These are phyloP conservation scores for Baorangia bicolor DNA, from an alignment of 768 basidiomycete genomes.

Conservation along the genomic window DNA sequence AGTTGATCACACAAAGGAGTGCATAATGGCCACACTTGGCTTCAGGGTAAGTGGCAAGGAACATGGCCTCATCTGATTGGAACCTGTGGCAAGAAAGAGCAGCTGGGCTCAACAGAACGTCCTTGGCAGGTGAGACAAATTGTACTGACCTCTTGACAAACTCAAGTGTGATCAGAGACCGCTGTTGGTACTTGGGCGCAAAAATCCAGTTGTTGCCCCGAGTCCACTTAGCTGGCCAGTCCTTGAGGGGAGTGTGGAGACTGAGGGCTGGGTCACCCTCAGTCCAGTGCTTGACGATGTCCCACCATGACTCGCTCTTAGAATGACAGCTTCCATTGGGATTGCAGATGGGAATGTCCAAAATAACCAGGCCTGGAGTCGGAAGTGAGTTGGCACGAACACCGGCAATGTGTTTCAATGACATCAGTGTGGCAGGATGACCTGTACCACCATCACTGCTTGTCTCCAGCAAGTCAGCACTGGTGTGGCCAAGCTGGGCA, in stretches of 20 bases:
- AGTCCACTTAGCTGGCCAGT: not conserved
- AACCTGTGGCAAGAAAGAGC: too few species aligned
- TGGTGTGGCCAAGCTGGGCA: too few species aligned
- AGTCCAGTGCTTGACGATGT: not conserved
- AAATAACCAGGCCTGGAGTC: too few species aligned
- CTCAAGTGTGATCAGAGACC: not conserved
- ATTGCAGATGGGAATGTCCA: too few species aligned
- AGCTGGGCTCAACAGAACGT: not conserved
- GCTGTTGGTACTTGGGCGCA: not conserved
- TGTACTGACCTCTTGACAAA: not conserved
- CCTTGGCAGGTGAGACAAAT: too few species aligned
- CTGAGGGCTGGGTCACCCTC: not conserved
- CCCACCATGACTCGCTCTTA: not conserved
- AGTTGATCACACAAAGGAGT: not conserved
- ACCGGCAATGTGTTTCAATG: not conserved
- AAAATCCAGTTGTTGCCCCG: not conserved
- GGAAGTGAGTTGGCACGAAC: not conserved
- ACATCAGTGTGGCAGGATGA: too few species aligned
- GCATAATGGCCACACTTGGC: not conserved
- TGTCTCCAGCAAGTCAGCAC: too few species aligned
- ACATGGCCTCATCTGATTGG: too few species aligned
- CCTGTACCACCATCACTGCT: too few species aligned
- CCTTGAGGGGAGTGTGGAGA: not conserved
- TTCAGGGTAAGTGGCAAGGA: not conserved
- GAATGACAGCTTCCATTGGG: too few species aligned